These are phyloP conservation scores for Stephania japonica DNA, from an alignment of 164 flowering plant species.

Conservation along the genomic window DNA sequence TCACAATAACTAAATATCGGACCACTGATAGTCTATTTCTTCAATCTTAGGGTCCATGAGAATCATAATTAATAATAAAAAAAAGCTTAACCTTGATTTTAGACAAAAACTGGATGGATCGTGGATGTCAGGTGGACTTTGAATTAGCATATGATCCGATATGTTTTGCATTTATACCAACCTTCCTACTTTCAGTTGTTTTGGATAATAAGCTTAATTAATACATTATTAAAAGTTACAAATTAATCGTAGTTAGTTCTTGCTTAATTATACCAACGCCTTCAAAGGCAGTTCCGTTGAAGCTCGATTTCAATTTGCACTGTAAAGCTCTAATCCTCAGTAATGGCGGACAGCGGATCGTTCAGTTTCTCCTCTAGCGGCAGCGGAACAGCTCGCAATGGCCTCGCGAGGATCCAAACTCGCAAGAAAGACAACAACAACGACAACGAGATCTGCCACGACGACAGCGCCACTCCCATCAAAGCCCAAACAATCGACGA, in stretches of 20 bases:
- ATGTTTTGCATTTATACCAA: too few species aligned
- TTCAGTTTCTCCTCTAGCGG: constrained; percentile 22
- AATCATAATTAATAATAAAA: too few species aligned
- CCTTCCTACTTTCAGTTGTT: too few species aligned
- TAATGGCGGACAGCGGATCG: constrained; percentile 40
- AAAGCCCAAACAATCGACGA: constrained; percentile 79
- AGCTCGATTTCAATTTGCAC: background rate
- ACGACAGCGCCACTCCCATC: constrained; percentile 49
- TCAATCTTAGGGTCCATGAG: too few species aligned
- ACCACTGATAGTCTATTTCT: too few species aligned
- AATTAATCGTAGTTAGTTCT: background rate
- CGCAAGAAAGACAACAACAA: constrained; percentile 19
- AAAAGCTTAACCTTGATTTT: too few species aligned
- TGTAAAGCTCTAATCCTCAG: background rate
- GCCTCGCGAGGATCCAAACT: constrained; percentile 39
- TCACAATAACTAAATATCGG: too few species aligned
- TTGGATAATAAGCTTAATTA: too few species aligned
- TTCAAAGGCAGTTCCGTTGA: background rate
- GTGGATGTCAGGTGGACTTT: too few species aligned
- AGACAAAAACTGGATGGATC: too few species aligned
- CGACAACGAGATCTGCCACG: constrained; percentile 57
- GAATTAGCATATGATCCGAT: too few species aligned
- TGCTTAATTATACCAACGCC: background rate
- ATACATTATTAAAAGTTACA: too few species aligned
- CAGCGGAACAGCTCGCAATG: constrained; percentile 25